Evolutionary conservation across 202 grass and related monocot species (phyloP).

Genomic region (Schoenoplectus triqueter): DNA sequence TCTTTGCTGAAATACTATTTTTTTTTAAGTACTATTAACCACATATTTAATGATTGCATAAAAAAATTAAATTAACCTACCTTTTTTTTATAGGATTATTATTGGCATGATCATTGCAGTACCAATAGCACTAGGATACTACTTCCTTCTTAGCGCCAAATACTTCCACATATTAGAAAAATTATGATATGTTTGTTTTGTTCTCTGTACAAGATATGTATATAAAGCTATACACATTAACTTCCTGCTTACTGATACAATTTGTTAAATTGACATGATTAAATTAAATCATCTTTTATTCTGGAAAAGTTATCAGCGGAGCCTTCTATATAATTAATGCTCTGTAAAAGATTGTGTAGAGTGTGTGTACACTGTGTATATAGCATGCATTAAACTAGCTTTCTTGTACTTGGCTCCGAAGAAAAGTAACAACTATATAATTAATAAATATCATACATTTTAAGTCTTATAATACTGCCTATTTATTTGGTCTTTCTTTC

Average conservation of each 20-base stretch:
- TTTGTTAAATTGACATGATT: neutral
- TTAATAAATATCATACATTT: neutral
- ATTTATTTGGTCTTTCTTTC: neutral
- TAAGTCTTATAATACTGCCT: neutral
- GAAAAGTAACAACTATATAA: conserved; percentile 15
- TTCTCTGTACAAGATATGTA: conserved; percentile 20
- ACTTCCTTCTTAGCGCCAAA: conserved; percentile 57
- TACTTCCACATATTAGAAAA: neutral
- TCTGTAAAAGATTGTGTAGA: neutral
- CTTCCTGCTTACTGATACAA: conserved; percentile 5
- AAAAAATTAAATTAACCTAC: neutral
- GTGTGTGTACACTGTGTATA: neutral
- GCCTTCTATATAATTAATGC: neutral
- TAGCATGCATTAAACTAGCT: neutral
- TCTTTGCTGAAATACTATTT: neutral
- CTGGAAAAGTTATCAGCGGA: neutral
- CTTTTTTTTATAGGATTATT: conserved; percentile 64
- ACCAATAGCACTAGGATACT: conserved; percentile 74
- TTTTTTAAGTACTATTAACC: neutral
- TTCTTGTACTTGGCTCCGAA: neutral
- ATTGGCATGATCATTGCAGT: conserved; percentile 82
- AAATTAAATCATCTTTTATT: neutral
- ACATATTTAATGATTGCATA: neutral
- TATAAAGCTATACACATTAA: conserved; percentile 24
- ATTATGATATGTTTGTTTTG: conserved; percentile 20